Conservation (phyloP, 2,329 filamentous ascomycete species). For the Aspergillus sojae region DNA sequence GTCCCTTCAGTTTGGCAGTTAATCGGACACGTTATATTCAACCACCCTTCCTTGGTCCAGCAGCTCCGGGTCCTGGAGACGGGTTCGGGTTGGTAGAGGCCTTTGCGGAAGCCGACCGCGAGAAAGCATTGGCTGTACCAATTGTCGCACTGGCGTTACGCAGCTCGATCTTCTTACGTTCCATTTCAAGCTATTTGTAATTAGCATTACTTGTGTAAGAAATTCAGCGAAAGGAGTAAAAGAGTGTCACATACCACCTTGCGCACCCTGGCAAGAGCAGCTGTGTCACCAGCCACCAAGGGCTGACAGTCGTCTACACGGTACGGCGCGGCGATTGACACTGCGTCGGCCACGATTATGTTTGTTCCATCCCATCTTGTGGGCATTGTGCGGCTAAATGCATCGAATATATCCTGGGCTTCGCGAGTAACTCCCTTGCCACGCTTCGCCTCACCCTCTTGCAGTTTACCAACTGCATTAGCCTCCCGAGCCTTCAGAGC, state of each 20-base stretch:
- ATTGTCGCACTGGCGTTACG: conserved; percentile 45
- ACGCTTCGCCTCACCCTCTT: conserved; percentile 59
- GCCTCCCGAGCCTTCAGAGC: conserved; percentile 59
- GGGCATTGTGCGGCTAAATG: conserved; percentile 62
- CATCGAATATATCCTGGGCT: conserved; percentile 66
- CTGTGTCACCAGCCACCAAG: conserved; percentile 42
- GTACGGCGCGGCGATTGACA: conserved; percentile 62
- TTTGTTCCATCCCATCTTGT: conserved; percentile 61
- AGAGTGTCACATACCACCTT: conserved; percentile 49
- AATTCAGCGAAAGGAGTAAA: background rate
- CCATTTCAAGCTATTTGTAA: conserved; percentile 47
- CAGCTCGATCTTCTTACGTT: conserved; percentile 51
- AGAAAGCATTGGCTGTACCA: conserved; percentile 33
- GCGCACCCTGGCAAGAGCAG: conserved; percentile 48
- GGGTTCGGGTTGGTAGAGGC: conserved; percentile 21
- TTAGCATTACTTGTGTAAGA: conserved; percentile 7
- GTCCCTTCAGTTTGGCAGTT: background rate
- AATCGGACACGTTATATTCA: conserved; percentile 15
- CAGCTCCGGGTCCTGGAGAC: conserved; percentile 27
- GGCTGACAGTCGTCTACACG: conserved; percentile 56
- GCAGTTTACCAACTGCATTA: conserved; percentile 57
- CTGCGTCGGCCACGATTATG: conserved; percentile 64
- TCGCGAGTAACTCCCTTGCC: conserved; percentile 64
- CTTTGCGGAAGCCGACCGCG: conserved; percentile 14
- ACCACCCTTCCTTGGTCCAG: conserved; percentile 35